Evolutionary conservation across 1,139 yeast genomes (phyloP).

Genomic region (Debaryomyces singareniensis): DNA sequence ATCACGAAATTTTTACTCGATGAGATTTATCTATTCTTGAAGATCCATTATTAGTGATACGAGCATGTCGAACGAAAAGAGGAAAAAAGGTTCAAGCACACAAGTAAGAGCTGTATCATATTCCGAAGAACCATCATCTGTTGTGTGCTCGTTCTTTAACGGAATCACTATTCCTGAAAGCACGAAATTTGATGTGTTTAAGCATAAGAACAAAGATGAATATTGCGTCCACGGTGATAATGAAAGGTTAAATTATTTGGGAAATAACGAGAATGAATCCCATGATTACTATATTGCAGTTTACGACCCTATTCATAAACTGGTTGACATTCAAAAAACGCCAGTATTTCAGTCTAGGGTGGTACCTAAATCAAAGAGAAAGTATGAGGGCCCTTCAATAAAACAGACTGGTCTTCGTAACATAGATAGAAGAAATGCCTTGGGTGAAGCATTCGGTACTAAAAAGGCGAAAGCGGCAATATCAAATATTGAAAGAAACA

Average conservation of each 20-base stretch:
- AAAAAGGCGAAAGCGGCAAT: conserved; percentile 93
- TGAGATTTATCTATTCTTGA: too few relatives aligned
- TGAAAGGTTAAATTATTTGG: conserved; percentile 67
- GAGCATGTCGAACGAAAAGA: neutral
- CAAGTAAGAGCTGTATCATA: conserved; percentile 23
- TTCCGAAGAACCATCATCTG: conserved; percentile 29
- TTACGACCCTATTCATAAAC: conserved; percentile 54
- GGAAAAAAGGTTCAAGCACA: neutral
- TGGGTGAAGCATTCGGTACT: conserved; percentile 97
- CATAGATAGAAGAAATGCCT: conserved; percentile 62
- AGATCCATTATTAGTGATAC: too few relatives aligned
- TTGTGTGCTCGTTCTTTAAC: conserved; percentile 61
- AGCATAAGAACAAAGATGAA: conserved; percentile 42
- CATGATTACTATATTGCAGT: conserved; percentile 58
- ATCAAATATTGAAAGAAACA: conserved; percentile 70
- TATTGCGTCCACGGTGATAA: conserved; percentile 73
- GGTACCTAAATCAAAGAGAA: conserved; percentile 47
- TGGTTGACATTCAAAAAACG: conserved; percentile 56
- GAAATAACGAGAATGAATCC: conserved; percentile 41
- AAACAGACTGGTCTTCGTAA: conserved; percentile 50
- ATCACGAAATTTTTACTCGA: too few relatives aligned
- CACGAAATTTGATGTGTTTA: conserved; percentile 58
- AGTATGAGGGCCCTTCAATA: conserved; percentile 54
- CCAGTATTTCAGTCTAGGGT: conserved; percentile 54
- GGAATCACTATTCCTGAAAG: conserved; percentile 60